Base-by-base conservation (phyloP, 768 basidiomycete species). In the Heimioporus sp. region DNA sequence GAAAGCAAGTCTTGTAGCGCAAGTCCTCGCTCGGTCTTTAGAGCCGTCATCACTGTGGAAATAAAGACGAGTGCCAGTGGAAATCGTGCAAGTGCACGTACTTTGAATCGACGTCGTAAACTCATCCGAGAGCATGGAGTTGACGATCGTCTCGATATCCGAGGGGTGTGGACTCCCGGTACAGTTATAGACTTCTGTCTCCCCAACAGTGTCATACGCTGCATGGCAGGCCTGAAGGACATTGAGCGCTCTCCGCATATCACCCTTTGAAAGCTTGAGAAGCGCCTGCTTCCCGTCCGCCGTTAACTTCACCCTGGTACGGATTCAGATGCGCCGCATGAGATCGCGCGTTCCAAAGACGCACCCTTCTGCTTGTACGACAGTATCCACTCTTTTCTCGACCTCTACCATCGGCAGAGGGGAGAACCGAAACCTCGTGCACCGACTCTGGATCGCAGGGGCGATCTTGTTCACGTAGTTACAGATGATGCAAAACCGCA, bases 381-480 rank as follows among this genome's bases (percentile, higher is more conserved):
- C 92, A 15, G 72, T 77, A 31, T 82, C 72, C 34, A 98, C 68
- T 46, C 93, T 78, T 69, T 86, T 88, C 74, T 95, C 87, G 1
- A 98, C 90, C 68, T 98, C 91, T 10, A 62, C 58, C 15, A 87
- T 83, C 2, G 94, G 92, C 17, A 98, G 71, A 2, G 97, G 97
- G 10, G 92, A 95, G 74, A 99, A 98, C 43, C 97, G 81, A 73
- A 98, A 99, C 39, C 96, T 81, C 7, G 97, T 99, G 72, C 97
- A 98, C 45, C 97, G 89, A 71, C 93, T 97, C 72, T 99, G 97
- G 45, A 99, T 97, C 32, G 97, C 97, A 3, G 97, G 97, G 1
- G 88, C 85, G 63, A 99, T 98, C 71, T 98, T 98, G 81, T 98
- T 98, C 69, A 98, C 97, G 62, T 99, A 99, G 72, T 99, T 99